Base-by-base conservation (phyloP, 768 basidiomycete species). In the Gelatoporia subvermispora region DNA sequence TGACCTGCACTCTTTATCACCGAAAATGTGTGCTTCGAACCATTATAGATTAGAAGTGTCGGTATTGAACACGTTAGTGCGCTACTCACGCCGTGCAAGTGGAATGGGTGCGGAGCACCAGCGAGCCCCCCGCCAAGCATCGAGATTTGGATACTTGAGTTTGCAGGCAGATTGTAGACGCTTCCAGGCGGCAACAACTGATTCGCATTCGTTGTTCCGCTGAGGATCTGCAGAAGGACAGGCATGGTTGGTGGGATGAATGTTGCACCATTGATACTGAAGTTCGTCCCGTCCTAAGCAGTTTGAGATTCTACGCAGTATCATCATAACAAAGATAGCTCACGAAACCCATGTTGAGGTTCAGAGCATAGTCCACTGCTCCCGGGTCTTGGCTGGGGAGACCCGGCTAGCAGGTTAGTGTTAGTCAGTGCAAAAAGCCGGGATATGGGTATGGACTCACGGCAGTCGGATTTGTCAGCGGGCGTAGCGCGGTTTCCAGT, bases 181-280 rank as follows among this genome's bases (percentile, higher is more conserved):
- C 66, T 66, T 9, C 75, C 77, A 0, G 61, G 15, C 63, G 73
- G 55, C 59, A 69, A 36, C 20, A 79, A 54, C 21, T 72, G 66
- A 39, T 69, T 64, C 0, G 74, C 70, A 0, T 51, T 50, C 17
- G 64, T 60, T 1, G 68, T 63, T 8, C 76, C 76, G 48, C 71
- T 74, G 23, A 78, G 54, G 41, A 78, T 74, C 56, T 79, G 75
- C 16, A 78, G 66, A 11, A 80, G 60, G 3, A 74, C 73, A 2
- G 77, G 77, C 0, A 68, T 66, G 20, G 60, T 64, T 0, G 76
- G 76, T 0, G 72, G 63, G 1, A 41, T 39, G 24, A 49, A 55
- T 2, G 68, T 59, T 1, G 48, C 57, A 23, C 60, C 59, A 51
- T 74, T 73, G 43, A 74, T 58, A 16, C 55, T 53, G 56, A 69